Percentiles rank a stretch among this genome's conserved stretches.
Conservation (phyloP, 257 asterid species). For the Prunella vulgaris region DNA sequence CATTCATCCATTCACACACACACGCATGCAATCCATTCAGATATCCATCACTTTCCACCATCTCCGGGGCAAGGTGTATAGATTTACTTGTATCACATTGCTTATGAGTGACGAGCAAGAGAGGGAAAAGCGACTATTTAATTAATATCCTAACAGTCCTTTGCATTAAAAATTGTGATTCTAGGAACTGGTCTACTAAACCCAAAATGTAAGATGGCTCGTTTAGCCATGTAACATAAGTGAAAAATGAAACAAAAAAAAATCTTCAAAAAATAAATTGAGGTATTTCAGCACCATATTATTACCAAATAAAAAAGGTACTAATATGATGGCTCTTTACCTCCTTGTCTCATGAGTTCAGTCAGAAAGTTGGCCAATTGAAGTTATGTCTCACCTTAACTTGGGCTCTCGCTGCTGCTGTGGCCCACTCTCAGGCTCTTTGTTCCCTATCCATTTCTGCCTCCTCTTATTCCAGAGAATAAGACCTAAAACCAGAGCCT, state of each 20-base stretch:
- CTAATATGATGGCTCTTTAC: no score
- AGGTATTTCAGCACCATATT: background rate
- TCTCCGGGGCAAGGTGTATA: background rate
- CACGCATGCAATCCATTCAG: background rate
- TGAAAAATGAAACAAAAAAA: background rate
- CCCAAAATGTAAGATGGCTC: background rate
- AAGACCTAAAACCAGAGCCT: constrained; percentile 45
- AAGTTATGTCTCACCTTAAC: constrained; percentile 46
- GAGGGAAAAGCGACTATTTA: no score
- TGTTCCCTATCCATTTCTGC: constrained; percentile 64
- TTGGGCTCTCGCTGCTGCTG: constrained; percentile 54
- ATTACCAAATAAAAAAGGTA: background rate
- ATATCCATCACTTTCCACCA: background rate
- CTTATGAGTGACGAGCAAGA: no score
- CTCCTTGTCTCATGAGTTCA: background rate
- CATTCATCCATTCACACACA: background rate
- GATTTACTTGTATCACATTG: background rate
- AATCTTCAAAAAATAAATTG: background rate
- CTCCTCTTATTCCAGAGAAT: constrained; percentile 72
- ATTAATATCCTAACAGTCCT: background rate
- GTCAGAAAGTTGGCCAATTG: background rate
- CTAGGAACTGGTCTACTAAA: background rate
- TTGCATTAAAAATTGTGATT: background rate
- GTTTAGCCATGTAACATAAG: background rate
- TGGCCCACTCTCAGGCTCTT: constrained; percentile 29